A percentile compares a stretch with the other conserved stretches of the same genome.
Evolutionary conservation across 306 rosid genomes (phyloP).

Genomic region (Medicago arabica): DNA sequence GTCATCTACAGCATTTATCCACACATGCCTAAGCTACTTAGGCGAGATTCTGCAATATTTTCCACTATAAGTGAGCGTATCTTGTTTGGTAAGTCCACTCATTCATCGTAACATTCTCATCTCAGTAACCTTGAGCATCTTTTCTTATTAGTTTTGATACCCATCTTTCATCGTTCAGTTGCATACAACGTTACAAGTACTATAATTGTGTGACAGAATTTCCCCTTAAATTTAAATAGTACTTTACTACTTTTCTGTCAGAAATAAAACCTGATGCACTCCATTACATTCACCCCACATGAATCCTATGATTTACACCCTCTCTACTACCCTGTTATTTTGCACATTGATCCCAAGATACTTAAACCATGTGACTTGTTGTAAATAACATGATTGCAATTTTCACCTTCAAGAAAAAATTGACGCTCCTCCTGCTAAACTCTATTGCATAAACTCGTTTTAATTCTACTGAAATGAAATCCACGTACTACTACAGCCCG

Average conservation of each 20-base stretch:
- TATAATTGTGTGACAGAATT: not conserved
- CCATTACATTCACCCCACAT: not conserved
- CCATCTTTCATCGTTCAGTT: not conserved
- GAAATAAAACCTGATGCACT: not conserved
- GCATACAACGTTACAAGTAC: not conserved
- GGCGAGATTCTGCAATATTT: not conserved
- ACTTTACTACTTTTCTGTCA: not conserved
- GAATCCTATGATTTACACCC: not conserved
- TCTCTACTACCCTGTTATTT: not conserved
- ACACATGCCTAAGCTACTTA: not conserved
- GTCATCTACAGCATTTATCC: not conserved
- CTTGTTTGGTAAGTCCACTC: constrained; percentile 1
- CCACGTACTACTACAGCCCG: not conserved
- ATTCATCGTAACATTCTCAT: not conserved
- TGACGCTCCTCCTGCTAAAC: not conserved
- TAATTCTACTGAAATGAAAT: not conserved
- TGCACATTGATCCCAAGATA: not conserved
- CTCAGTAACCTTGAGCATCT: not conserved
- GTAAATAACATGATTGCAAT: not conserved
- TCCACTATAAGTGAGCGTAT: not conserved
- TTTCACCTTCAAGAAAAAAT: constrained; percentile 6
- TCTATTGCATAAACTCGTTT: not conserved
- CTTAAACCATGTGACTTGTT: constrained; percentile 1
- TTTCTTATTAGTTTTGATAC: not conserved
- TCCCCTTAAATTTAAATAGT: not conserved